Evolutionary conservation across 495 filamentous ascomycete species (phyloP).

Genomic region (Barbatosphaeria neglecta): DNA sequence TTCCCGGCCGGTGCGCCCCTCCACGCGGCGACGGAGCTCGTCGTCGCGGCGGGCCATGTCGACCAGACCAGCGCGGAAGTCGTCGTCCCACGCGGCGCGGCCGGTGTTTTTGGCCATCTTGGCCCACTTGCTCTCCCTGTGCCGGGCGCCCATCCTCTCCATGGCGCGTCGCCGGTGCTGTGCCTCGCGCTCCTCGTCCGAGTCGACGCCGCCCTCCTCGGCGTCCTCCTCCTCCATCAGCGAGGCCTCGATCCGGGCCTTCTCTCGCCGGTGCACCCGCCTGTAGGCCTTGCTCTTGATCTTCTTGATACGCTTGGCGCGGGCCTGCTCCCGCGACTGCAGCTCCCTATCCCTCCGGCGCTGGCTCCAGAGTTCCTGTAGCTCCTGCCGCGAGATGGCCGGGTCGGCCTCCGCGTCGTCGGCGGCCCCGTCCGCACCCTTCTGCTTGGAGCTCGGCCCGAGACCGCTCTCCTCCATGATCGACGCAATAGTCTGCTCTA

Average conservation of each 20-base stretch:
- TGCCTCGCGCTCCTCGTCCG: constrained; percentile 67
- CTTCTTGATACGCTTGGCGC: constrained; percentile 89
- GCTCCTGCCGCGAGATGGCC: constrained; percentile 54
- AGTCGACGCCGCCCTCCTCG: constrained; percentile 50
- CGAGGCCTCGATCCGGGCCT: constrained; percentile 59
- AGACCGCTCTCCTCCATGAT: constrained; percentile 86
- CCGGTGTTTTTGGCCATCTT: constrained; percentile 74
- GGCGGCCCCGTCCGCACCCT: constrained; percentile 38
- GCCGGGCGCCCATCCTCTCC: constrained; percentile 80
- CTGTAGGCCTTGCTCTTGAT: constrained; percentile 95
- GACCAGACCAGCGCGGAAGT: constrained; percentile 60
- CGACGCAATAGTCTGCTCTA: constrained; percentile 71
- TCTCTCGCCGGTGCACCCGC: constrained; percentile 75
- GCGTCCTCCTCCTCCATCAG: constrained; percentile 47
- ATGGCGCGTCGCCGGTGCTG: constrained; percentile 71
- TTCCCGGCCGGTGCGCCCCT: constrained; percentile 54
- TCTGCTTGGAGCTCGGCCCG: constrained; percentile 25
- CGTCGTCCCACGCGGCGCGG: constrained; percentile 71
- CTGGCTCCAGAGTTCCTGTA: constrained; percentile 60
- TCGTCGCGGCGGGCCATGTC: constrained; percentile 81
- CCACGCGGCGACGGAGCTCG: constrained; percentile 70
- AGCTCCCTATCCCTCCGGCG: constrained; percentile 72
- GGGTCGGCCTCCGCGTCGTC: constrained; percentile 62
- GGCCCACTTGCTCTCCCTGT: constrained; percentile 90
- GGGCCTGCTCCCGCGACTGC: constrained; percentile 79